Evolutionary conservation across 1,139 yeast genomes (phyloP).

Genomic region (Saccharomyces hybrid): DNA sequence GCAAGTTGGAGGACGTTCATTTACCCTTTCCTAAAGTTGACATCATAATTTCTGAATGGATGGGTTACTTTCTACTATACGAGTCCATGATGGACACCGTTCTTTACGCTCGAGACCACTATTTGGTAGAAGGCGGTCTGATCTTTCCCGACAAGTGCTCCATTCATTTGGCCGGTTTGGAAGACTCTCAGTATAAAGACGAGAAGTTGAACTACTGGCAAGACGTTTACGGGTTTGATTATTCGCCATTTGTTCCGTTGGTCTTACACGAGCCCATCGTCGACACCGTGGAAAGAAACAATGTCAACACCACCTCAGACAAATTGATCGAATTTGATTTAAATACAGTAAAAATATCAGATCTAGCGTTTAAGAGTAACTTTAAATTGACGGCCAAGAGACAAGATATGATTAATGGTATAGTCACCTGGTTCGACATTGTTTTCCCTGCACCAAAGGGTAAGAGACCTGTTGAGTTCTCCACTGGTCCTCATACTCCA

Average conservation of each 20-base stretch:
- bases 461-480: constrained; percentile 50
- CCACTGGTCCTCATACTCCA: constrained; percentile 75
- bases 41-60: constrained; percentile 96
- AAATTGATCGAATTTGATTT: constrained; percentile 78
- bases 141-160: constrained; percentile 94
- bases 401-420: constrained; percentile 79
- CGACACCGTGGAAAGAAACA: constrained; percentile 76
- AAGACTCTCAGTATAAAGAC: constrained; percentile 88
- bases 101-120: constrained; percentile 85
- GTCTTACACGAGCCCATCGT: constrained; percentile 94
- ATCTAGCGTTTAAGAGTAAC: constrained; percentile 62
- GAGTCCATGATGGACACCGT: constrained; percentile 99
- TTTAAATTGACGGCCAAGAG: constrained; percentile 69
- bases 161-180: constrained; percentile 87
- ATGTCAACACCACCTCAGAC: constrained; percentile 66
- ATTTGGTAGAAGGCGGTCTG: constrained; percentile 78
- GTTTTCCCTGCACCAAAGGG: constrained; percentile 62
- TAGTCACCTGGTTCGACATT: constrained; percentile 92
- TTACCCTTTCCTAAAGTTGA: constrained; percentile 81
- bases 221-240: constrained; percentile 94
- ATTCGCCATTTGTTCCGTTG: constrained; percentile 59
- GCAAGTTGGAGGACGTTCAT: constrained; percentile 88
- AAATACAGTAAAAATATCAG: constrained; percentile 78
- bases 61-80: constrained; percentile 94
- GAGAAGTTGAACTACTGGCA: constrained; percentile 95